A percentile compares a stretch with the other conserved stretches of the same genome.
Evolutionary conservation across 169 alveolate species (phyloP).

Genomic region (Plasmodium gallinaceum): DNA sequence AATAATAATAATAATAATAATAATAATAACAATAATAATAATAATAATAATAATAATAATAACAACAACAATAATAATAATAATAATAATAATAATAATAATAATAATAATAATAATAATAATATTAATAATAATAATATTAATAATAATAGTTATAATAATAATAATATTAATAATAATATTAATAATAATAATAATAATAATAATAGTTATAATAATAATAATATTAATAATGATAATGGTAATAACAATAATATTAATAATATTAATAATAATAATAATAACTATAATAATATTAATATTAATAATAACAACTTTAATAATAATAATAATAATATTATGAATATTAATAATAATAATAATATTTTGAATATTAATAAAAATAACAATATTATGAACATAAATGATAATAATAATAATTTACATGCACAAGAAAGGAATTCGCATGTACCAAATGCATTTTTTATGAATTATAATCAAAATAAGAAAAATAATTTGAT

Average conservation of each 20-base stretch:
- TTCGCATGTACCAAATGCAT: too few relatives aligned
- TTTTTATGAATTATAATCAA: too few relatives aligned
- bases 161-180: background rate
- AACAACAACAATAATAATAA: background rate
- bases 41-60: background rate
- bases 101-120: background rate
- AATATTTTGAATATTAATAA: background rate
- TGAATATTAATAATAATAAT: background rate
- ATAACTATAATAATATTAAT: background rate
- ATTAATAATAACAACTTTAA: background rate
- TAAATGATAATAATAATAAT: background rate
- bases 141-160: background rate
- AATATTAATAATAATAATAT: background rate
- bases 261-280: background rate
- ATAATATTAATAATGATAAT: background rate
- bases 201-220: background rate
- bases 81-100: background rate
- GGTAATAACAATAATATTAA: background rate
- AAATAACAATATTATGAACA: background rate
- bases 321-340: background rate
- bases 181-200: background rate
- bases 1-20: background rate
- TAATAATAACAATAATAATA: background rate
- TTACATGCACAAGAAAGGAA: too few relatives aligned
- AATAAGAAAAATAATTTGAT: too few relatives aligned